A percentile compares a stretch with the other conserved stretches of the same genome.
phyloP scores from a whole-genome alignment of 495 filamentous ascomycete species.

The Neurospora sp. region DNA sequence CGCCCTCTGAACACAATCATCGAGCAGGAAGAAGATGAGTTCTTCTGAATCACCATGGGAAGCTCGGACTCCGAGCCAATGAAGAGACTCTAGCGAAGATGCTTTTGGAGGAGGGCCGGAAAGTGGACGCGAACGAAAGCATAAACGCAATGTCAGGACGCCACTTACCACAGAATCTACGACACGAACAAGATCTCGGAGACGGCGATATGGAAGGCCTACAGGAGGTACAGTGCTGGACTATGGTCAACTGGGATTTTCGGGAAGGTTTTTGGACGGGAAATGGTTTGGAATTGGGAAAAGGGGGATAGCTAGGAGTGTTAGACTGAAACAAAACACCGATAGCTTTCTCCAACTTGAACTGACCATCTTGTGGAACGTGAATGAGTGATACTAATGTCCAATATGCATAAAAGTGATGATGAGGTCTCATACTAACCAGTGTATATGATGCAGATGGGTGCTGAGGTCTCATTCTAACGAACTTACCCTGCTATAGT shows the following conservation, averaged over 20 bases:
- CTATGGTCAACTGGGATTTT: no score
- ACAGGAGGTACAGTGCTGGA: no score
- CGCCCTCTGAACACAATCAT: neutral
- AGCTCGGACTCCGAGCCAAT: no score
- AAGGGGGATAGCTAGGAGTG: neutral
- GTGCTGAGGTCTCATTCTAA: neutral
- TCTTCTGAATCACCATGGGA: neutral
- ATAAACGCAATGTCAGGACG: no score
- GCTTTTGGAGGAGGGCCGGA: no score
- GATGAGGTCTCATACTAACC: neutral
- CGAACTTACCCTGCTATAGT: neutral
- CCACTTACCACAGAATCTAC: no score
- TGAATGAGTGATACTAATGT: neutral
- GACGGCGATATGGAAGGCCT: no score
- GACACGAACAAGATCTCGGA: no score
- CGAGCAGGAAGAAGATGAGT: neutral
- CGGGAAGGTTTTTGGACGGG: no score
- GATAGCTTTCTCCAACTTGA: neutral
- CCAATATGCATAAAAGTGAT: neutral
- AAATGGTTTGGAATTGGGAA: neutral
- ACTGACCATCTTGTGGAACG: neutral
- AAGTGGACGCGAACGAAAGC: no score
- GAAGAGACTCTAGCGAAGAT: no score
- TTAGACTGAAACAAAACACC: neutral
- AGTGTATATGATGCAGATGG: neutral